Evolutionary conservation across 2,329 filamentous ascomycete genomes (phyloP), one percentile per base, ranked within the genome.

Genomic region (Clarireedia sp.): DNA sequence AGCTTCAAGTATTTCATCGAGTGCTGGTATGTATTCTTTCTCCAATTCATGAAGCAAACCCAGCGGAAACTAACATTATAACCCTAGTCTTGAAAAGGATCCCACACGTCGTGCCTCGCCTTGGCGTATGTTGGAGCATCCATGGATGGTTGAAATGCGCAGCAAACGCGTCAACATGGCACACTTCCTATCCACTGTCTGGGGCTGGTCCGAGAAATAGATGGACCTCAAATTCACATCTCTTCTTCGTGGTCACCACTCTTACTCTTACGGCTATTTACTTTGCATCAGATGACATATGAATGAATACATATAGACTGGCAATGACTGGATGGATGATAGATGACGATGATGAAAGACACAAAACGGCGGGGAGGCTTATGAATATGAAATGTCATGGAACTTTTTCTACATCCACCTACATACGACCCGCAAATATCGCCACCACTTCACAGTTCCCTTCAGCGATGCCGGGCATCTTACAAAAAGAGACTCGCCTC

Each of bases 1-100:
- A 95, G 89, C 68, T 97, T 99, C 74, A 99, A 99, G 72, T 96
- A 96, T 71, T 99, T 99, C 66, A 96, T 99, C 66, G 91, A 96
- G 74, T 96, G 91, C 82, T 97, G 94, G 92, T 97, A 81, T 69
- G 89, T 85, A 54, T 17, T 7, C 2, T 33, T 29, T 47, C 43
- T 43, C 68, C 4, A 6, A 38, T 33, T 49, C 37, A n/a, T n/a
- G 7, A 12, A 14, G 38, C n/a, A 17, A 17, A 8, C 38, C 3
- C 23, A 12, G 33, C 50, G 60, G 49, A 64, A 54, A 37, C 48
- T 59, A 51, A 53, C 49, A 33, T 44, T 40, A 33, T 16, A 26
- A 48, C 26, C 5, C 47, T 37, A 97, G 94, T 74, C 80, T 99
- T 56, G 94, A 99, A 72, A 99, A 99, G 74, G 90, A 96, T 64